Evolutionary conservation across 306 rosid species (phyloP), one percentile per base, ranked within the genome.

Genomic region (Nissolia schottii): DNA sequence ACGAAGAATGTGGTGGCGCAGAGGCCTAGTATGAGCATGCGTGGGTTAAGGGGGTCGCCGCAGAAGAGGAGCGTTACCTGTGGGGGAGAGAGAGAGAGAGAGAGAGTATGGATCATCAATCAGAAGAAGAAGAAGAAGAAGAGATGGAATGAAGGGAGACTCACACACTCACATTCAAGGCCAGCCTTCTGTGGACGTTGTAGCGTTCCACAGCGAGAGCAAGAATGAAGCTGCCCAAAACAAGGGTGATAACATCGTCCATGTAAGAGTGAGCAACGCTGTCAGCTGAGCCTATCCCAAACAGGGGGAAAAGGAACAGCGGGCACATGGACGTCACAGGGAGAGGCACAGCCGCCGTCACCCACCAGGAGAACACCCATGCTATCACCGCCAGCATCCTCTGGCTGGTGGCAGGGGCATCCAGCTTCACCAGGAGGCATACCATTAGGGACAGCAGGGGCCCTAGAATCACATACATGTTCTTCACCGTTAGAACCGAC

Each of bases 141-240:
- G 19, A 16, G 54, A 40, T n/a, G 55, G 25, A 4, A 27, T 37
- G 73, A n/a, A n/a, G n/a, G n/a, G n/a, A n/a, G n/a, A n/a, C n/a
- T n/a, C n/a, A n/a, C n/a, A n/a, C n/a, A 75, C 97, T 87, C 53
- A 93, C 98, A 16, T 88, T 93, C 57, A 90, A 83, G 51, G 98
- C 97, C 64, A 93, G 74, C 83, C 98, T 80, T 62, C 85, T 82
- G 37, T 93, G 98, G 0, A 93, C 84, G 76, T 89, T 89, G 61
- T 93, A 90, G 71, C 94, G 93, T 80, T 93, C 98, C 0, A 93
- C 98, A 4, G 97, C 97, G 14, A 93, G 89, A 7, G 93, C 98
- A 16, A 93, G 88, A 0, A 93, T 86, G 74, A 93, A 93, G 68
- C 96, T 90, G 7, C 98, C 98, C 5, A 93, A 65, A 56, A 93